Evolutionary conservation across 257 asterid genomes (phyloP).

Genomic region (Eucommia ulmoides): DNA sequence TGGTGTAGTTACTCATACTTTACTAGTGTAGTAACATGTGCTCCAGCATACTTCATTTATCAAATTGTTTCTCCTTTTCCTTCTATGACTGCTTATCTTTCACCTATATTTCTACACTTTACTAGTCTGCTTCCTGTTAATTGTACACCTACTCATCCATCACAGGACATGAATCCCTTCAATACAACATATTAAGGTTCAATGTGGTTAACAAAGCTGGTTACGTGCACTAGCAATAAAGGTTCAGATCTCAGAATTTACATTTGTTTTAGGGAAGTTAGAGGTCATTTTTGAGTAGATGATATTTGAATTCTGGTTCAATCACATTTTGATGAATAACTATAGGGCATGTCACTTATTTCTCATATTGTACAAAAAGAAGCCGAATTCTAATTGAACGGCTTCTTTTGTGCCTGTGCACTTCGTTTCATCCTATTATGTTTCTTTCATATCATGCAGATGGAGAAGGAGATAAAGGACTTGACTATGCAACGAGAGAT

Average conservation of each 20-base stretch:
- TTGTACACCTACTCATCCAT: too few species aligned
- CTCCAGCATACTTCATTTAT: too few species aligned
- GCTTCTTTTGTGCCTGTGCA: background rate
- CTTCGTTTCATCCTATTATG: background rate
- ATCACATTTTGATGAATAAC: background rate
- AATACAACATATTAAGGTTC: too few species aligned
- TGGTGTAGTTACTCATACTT: too few species aligned
- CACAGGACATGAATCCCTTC: too few species aligned
- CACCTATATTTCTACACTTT: too few species aligned
- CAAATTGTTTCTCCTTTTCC: too few species aligned
- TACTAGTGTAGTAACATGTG: too few species aligned
- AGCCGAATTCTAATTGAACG: background rate
- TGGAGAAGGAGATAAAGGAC: constrained; percentile 63
- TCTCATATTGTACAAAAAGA: too few species aligned
- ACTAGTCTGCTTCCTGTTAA: too few species aligned
- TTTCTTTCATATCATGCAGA: constrained; percentile 26
- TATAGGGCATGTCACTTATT: background rate
- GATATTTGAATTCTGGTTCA: background rate
- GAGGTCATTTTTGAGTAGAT: background rate
- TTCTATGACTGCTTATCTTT: too few species aligned
- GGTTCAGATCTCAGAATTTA: background rate
- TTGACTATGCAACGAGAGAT: constrained; percentile 67
- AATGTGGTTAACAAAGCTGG: too few species aligned
- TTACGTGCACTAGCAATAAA: background rate
- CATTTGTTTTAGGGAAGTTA: background rate